Evolutionary conservation across 805 yeast genomes (phyloP), one percentile per base, ranked within the genome.

Genomic region (Metschnikowia cerradonensis): DNA sequence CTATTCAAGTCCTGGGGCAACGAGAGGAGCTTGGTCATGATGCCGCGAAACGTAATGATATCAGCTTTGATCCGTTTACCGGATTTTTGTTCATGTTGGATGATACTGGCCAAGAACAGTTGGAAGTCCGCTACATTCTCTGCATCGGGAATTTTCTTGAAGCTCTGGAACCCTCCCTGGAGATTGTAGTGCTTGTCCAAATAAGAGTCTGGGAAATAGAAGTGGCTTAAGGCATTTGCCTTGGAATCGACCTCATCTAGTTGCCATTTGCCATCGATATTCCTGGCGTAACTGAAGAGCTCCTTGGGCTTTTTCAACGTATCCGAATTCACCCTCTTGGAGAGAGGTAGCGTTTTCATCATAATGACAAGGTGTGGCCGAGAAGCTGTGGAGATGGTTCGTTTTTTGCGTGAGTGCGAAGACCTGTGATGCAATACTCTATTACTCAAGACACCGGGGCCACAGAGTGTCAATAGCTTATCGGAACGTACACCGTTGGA

Each of bases 231-330:
- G 31, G 58, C 53, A 3, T 79, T 76, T 48, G 80, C 80, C 56
- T 82, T 84, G 8, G 80, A 67, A 4, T 68, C 63, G 31, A 68
- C 61, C 30, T 78, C 74, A 20, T 76, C 80, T 45, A 59, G 58
- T 8, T 52, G 52, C 60, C 64, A 72, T 20, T 60, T 60, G 3
- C 82, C 83, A 4, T 82, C 79, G n/a, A 68, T 67, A 26, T 79
- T 81, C 50, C 90, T 71, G 1, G 92, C 82, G 63, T 74, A 92
- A 3, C 80, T 66, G n/a, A 80, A 74, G 2, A 92, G 57, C 66
- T 94, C 97, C 56, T 84, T 86, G 2, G 99, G 98, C 65, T 90
- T 95, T 60, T 85, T 84, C 48, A 91, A 73, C 1, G 89, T 81
- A 0, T 92, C 82, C 8, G 84, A 78, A 31, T 79, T 73, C 0